Evolutionary conservation across 2,329 filamentous ascomycete genomes (phyloP).

Genomic region (Hypoxylon rubiginosum): DNA sequence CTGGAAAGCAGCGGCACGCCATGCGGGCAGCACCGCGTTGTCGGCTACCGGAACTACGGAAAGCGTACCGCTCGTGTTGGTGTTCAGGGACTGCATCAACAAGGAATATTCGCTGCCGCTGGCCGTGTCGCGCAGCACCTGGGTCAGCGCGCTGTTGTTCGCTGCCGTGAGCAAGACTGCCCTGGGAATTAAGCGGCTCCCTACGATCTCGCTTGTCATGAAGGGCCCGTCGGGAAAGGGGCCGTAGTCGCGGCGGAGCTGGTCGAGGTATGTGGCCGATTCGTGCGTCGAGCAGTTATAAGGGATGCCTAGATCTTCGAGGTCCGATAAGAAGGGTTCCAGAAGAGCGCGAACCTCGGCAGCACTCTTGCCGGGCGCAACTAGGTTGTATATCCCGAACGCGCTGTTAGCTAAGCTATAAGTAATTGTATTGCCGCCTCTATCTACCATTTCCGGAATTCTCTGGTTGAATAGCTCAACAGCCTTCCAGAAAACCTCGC

Average conservation of each 20-base stretch:
- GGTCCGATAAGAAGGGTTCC: background rate
- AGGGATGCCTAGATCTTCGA: background rate
- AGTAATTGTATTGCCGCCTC: background rate
- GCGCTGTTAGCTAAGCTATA: background rate
- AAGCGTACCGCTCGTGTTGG: background rate
- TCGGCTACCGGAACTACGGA: background rate
- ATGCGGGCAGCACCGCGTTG: constrained; percentile 1
- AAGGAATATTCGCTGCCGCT: background rate
- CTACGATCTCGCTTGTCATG: background rate
- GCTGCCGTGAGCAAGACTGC: background rate
- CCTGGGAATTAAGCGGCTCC: background rate
- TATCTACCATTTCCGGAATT: background rate
- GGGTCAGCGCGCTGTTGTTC: background rate
- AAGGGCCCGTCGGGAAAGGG: background rate
- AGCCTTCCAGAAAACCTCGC: background rate
- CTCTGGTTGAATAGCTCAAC: background rate
- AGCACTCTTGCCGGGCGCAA: background rate
- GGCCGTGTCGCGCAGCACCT: background rate
- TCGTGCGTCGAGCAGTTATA: background rate
- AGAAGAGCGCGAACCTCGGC: background rate
- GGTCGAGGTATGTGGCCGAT: background rate
- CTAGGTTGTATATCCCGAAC: background rate
- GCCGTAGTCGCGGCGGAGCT: background rate
- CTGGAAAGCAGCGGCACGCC: background rate
- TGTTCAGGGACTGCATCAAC: background rate